Percentiles rank a stretch among this genome's conserved stretches.
Conservation (phyloP, 2,329 filamentous ascomycete genomes). For the Fusarium equiseti region DNA sequence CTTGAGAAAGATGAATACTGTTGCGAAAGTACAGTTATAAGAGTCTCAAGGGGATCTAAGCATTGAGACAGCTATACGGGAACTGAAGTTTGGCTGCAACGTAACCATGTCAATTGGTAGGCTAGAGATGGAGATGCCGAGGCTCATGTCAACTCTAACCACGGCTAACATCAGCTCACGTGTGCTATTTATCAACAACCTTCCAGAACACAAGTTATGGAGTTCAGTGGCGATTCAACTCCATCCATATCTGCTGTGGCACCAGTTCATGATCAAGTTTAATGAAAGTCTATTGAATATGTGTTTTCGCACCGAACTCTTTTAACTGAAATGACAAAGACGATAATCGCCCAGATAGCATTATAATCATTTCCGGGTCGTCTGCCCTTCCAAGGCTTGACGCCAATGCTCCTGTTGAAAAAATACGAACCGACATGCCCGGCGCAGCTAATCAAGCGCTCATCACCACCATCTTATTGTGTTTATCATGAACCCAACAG, state of each 20-base stretch:
- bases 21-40: not conserved
- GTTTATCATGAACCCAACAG: slow-evolving; percentile 40
- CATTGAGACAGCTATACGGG: not conserved
- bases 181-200: slow-evolving; percentile 7
- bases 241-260: not conserved
- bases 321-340: slow-evolving; percentile 42
- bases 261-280: not conserved
- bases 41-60: not conserved
- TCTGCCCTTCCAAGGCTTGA: slow-evolving; percentile 44
- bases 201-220: not conserved
- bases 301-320: slow-evolving; percentile 33
- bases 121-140: slow-evolving; percentile 42
- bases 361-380: slow-evolving; percentile 47
- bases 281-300: slow-evolving; percentile 44
- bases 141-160: slow-evolving; percentile 32
- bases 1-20: not conserved
- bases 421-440: slow-evolving; percentile 43
- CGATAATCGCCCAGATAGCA: slow-evolving; percentile 46
- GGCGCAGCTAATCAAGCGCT: slow-evolving; percentile 42
- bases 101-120: slow-evolving; percentile 29
- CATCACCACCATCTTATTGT: slow-evolving; percentile 33
- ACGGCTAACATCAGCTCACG: slow-evolving; percentile 19
- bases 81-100: slow-evolving; percentile 20
- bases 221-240: not conserved
- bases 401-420: slow-evolving; percentile 45